Evolutionary conservation across 2,329 filamentous ascomycete species (phyloP).

Genomic region (Alternaria triticimaculans): DNA sequence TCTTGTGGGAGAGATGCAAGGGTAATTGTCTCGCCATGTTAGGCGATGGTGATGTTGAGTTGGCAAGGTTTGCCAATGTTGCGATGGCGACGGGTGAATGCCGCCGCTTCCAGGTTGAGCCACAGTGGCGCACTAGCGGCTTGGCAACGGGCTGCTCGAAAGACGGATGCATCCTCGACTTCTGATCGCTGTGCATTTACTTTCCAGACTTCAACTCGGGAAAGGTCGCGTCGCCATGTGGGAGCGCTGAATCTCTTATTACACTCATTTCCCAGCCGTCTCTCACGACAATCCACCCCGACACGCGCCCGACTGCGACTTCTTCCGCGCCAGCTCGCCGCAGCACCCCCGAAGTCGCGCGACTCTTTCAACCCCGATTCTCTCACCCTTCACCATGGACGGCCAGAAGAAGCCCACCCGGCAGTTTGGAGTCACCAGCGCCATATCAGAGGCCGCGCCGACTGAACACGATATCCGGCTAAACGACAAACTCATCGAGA

Average conservation of each 20-base stretch:
- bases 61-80: background rate
- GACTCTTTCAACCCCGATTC: slow-evolving; percentile 8
- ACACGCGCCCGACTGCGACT: slow-evolving; percentile 25
- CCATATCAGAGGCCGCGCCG: slow-evolving; percentile 79
- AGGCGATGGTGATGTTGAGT: background rate
- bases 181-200: slow-evolving; percentile 21
- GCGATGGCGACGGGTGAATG: background rate
- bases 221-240: slow-evolving; percentile 41
- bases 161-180: slow-evolving; percentile 19
- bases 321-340: slow-evolving; percentile 21
- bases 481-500: slow-evolving; percentile 80
- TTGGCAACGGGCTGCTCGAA: slow-evolving; percentile 25
- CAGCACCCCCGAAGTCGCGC: slow-evolving; percentile 31
- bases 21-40: slow-evolving; percentile 22
- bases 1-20: slow-evolving; percentile 32
- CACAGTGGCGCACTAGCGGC: slow-evolving; percentile 13
- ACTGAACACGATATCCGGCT: slow-evolving; percentile 77
- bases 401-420: slow-evolving; percentile 32
- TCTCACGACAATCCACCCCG: slow-evolving; percentile 19
- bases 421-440: slow-evolving; percentile 77
- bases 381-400: slow-evolving; percentile 35
- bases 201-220: slow-evolving; percentile 14
- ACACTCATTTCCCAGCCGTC: slow-evolving; percentile 3
- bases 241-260: slow-evolving; percentile 28
- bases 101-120: background rate